phyloP scores from a whole-genome alignment of 2,329 filamentous ascomycete genomes.

The Ilyonectria mors-panacis region DNA sequence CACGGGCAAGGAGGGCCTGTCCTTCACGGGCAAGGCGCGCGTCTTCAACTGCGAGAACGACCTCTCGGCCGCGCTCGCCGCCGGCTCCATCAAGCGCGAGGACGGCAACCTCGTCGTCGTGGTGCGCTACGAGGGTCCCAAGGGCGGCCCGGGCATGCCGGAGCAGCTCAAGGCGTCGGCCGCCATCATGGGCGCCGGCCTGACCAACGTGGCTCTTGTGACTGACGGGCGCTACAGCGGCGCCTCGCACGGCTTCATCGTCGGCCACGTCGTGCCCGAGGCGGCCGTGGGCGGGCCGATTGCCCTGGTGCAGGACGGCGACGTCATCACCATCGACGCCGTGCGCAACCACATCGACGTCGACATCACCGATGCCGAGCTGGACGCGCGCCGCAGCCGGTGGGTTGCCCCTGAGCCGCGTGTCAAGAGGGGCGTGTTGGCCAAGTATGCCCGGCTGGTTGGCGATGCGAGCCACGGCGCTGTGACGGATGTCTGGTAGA shows the following conservation, averaged over 20 bases:
- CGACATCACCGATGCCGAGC: constrained; percentile 78
- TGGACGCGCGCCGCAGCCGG: constrained; percentile 71
- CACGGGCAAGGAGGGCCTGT: constrained; percentile 92
- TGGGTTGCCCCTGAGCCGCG: constrained; percentile 81
- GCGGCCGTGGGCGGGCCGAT: constrained; percentile 92
- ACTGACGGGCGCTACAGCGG: constrained; percentile 94
- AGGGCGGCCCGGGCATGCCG: constrained; percentile 95
- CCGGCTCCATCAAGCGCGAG: constrained; percentile 67
- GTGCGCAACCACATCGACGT: constrained; percentile 81
- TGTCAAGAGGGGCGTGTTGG: constrained; percentile 86
- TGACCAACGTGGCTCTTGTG: constrained; percentile 90
- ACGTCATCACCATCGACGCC: constrained; percentile 89
- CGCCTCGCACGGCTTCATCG: constrained; percentile 92
- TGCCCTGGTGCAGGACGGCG: constrained; percentile 84
- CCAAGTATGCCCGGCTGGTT: constrained; percentile 90
- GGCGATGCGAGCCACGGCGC: constrained; percentile 93
- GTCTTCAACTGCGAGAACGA: constrained; percentile 90
- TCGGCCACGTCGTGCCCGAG: constrained; percentile 93
- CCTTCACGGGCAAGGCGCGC: constrained; percentile 83
- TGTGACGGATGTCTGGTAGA: constrained; percentile 77
- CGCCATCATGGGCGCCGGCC: constrained; percentile 91
- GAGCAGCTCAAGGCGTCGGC: constrained; percentile 92
- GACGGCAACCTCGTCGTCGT: constrained; percentile 88
- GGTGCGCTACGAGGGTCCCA: constrained; percentile 94
- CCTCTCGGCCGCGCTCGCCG: constrained; percentile 83